Conservation (phyloP, 495 filamentous ascomycete species). For the Geoglossum glabrum region DNA sequence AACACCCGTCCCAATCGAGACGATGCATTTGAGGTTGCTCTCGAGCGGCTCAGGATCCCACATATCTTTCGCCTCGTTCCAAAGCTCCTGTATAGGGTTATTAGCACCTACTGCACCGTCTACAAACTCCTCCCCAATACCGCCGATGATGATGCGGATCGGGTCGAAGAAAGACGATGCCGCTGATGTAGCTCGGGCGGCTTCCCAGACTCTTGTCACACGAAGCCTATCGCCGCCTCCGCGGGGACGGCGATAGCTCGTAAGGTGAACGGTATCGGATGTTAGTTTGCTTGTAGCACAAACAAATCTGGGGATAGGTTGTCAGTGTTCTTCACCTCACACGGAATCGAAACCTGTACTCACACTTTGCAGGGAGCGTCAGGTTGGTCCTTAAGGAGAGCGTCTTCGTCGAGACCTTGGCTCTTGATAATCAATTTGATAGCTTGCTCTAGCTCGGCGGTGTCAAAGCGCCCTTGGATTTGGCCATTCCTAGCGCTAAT, state of each 20-base stretch:
- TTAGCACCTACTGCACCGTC: constrained; percentile 1
- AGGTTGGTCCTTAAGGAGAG: constrained; percentile 7
- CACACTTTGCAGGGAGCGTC: neutral
- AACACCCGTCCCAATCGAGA: constrained; percentile 1
- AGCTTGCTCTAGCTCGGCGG: neutral
- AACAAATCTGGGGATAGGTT: neutral
- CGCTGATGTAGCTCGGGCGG: constrained; percentile 6
- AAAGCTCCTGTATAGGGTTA: constrained; percentile 3
- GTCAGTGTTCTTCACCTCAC: neutral
- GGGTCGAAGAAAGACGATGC: constrained; percentile 5
- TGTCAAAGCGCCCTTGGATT: constrained; percentile 4
- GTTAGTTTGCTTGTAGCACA: neutral
- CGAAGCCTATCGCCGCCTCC: neutral
- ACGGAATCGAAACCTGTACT: neutral
- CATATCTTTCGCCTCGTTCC: constrained; percentile 1
- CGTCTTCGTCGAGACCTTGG: constrained; percentile 5
- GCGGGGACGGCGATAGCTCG: neutral
- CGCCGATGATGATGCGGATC: constrained; percentile 1
- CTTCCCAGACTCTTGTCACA: constrained; percentile 4
- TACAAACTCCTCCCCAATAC: neutral
- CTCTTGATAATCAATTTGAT: constrained; percentile 1
- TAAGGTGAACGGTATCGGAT: neutral
- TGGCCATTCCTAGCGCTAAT: constrained; percentile 2
- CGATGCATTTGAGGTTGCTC: neutral
- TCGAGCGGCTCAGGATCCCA: neutral